Evolutionary conservation across 441 rosid genomes (phyloP).

Genomic region (Bocquillonia castaneifolia): DNA sequence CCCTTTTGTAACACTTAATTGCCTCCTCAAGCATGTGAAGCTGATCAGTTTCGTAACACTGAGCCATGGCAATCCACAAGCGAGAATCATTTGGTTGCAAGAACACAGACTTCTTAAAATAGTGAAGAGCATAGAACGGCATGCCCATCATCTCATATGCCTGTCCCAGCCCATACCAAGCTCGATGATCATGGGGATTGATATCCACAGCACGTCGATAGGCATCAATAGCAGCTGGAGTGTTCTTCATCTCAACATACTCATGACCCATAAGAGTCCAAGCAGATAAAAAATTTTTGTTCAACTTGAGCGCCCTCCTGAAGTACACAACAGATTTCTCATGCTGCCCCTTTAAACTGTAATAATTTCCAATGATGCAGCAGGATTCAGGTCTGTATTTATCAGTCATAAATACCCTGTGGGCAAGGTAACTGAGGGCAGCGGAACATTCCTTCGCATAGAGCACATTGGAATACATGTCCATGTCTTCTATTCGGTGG

Average conservation of each 20-base stretch:
- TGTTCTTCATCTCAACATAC: conserved; percentile 91
- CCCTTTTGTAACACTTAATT: conserved; percentile 84
- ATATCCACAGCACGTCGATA: conserved; percentile 89
- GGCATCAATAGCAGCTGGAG: conserved; percentile 91
- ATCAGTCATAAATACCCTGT: conserved; percentile 73
- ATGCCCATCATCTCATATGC: conserved; percentile 90
- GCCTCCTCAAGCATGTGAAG: conserved; percentile 89
- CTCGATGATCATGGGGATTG: conserved; percentile 77
- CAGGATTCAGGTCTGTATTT: conserved; percentile 94
- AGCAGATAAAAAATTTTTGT: conserved; percentile 79
- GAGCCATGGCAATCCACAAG: conserved; percentile 93
- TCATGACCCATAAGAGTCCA: conserved; percentile 99
- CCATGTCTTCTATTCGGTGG: conserved; percentile 87
- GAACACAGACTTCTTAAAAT: conserved; percentile 76
- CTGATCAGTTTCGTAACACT: conserved; percentile 79
- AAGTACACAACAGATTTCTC: conserved; percentile 87
- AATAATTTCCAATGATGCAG: conserved; percentile 88
- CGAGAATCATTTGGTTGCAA: conserved; percentile 85
- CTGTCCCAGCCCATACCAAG: conserved; percentile 96
- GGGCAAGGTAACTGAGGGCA: conserved; percentile 87
- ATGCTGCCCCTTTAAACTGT: conserved; percentile 91
- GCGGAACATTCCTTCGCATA: conserved; percentile 85
- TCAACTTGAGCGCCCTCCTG: conserved; percentile 86
- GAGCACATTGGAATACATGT: conserved; percentile 87
- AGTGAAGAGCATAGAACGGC: conserved; percentile 86